Conservation (phyloP, 495 filamentous ascomycete species). For the Trichoderma parareesei region DNA sequence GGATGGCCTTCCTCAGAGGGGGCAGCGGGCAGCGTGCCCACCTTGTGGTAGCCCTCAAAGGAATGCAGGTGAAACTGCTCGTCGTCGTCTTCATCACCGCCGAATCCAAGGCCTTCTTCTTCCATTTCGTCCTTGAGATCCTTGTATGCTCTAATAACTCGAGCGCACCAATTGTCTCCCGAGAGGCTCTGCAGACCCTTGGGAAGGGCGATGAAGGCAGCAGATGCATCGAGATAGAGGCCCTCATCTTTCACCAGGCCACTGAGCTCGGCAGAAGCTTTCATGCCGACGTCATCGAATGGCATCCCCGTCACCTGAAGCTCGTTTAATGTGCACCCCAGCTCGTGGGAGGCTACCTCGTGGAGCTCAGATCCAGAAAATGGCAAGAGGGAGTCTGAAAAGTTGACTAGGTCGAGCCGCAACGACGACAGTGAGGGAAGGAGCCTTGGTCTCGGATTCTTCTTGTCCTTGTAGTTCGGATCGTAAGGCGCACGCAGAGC, state of each 20-base stretch:
- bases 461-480: slow-evolving; percentile 17
- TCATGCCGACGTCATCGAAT: slow-evolving; percentile 24
- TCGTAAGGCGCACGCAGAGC: slow-evolving; percentile 32
- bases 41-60: slow-evolving; percentile 13
- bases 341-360: slow-evolving; percentile 31
- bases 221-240: slow-evolving; percentile 27
- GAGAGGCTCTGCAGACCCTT: slow-evolving; percentile 22
- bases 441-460: slow-evolving; percentile 25
- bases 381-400: slow-evolving; percentile 27
- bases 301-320: slow-evolving; percentile 36
- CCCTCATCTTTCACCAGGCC: slow-evolving; percentile 39
- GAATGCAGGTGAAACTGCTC: slow-evolving; percentile 6
- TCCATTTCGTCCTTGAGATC: slow-evolving; percentile 18
- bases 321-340: slow-evolving; percentile 37
- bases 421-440: slow-evolving; percentile 32
- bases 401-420: slow-evolving; percentile 42
- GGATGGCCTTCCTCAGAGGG: slow-evolving; percentile 35
- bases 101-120: slow-evolving; percentile 13
- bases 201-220: slow-evolving; percentile 25
- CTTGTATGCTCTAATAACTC: slow-evolving; percentile 29
- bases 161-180: slow-evolving; percentile 18
- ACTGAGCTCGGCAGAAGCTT: slow-evolving; percentile 27
- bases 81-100: not conserved
- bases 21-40: slow-evolving; percentile 19
- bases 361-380: slow-evolving; percentile 26